Base-by-base conservation (phyloP, 2,329 filamentous ascomycete genomes). In the Fusarium coicis region DNA sequence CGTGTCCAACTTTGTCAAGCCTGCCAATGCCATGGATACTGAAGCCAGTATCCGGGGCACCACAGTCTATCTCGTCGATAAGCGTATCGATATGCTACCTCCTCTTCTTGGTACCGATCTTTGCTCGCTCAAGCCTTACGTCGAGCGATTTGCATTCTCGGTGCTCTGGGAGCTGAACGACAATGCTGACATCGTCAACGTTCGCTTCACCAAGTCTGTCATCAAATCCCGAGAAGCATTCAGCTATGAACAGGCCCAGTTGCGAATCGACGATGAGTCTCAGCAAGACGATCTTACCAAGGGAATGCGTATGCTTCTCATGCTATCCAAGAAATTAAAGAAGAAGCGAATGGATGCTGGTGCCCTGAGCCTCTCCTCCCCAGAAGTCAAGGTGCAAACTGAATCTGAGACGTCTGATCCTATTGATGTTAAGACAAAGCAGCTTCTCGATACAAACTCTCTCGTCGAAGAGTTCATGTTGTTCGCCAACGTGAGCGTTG, bases 391-490 rank as follows among this genome's bases (percentile, higher is more conserved):
- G 81, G 94, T 99, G 36, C 94, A 98, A 82, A 93, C 93, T 78
- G 96, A 98, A 81, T 97, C 93, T 14, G 96, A 99, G 83, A 97
- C 96, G 2, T 97, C 95, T 3, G 96, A 98, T 79, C 96, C 96
- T 1, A 92, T 97, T 61, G 96, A 98, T 78, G 94, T 99, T 76
- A 95, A 98, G 86, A 97, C 95, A 10, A 99, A 99, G 84, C 89
- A 95, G 77, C 90, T 95, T 57, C 91, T 99, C 42, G 95, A 96
- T 79, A 99, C 96, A 59, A 99, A 98, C 85, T 98, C 96, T 28
- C 89, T 99, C 10, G 97, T 99, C 34, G 96, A 99, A 81, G 96
- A 99, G 81, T 98, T 99, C 87, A 99, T 99, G 96, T 87, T 99
- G 79, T 93, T 98, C 81, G 97, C 96, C 86, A 99, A 99, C 84